Base-by-base conservation (phyloP, 1,284 basidiomycete genomes). In the Leccinum variabile region DNA sequence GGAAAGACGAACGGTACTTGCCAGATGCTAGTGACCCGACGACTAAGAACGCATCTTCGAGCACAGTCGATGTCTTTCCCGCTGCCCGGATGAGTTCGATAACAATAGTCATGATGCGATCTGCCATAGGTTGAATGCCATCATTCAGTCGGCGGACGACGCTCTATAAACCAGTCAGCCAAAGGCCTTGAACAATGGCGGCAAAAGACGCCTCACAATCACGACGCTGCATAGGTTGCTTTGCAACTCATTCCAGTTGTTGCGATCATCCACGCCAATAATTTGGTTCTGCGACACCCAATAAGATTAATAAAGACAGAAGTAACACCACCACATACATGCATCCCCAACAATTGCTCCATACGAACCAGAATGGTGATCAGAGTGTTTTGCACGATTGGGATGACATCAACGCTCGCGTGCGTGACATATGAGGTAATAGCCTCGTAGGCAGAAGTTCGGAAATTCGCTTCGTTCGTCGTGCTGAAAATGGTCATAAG, bases 161-260 rank as follows among this genome's bases (percentile, higher is more conserved):
- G 71, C 87, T 87, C 91, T 96, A 75, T 5, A 54, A 56, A 56
- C 56, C 41, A 63, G 67, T 59, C 60, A 62, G 50, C 41, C 58
- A 14, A 63, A 18, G 8, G 7, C 1, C 4, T 9, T 22, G 7
- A 30, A 41, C 6, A 22, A 39, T 30, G 14, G 32, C 4, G 22
- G 50, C 3, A 32, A 57, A 62, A 7, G 30, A 50, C 18, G 22
- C 2, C 90, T 73, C 71, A 93, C 92, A 59, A 93, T 91, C 62
- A 95, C 82, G 55, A 97, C 92, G 65, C 91, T 90, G 78, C 95
- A 98, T 71, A 98, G 86, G 78, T 97, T 97, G 78, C 94, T 92
- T 77, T 98, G 96, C 50, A 99, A 82, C 76, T 99, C 97, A 74
- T 96, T 97, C 95, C 97, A 98, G 81, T 98, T 99, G 79, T 97